A percentile compares a stretch with the other conserved stretches of the same genome.
Evolutionary conservation across 768 basidiomycete species (phyloP).

Genomic region (Holtermanniella nyarrowii): DNA sequence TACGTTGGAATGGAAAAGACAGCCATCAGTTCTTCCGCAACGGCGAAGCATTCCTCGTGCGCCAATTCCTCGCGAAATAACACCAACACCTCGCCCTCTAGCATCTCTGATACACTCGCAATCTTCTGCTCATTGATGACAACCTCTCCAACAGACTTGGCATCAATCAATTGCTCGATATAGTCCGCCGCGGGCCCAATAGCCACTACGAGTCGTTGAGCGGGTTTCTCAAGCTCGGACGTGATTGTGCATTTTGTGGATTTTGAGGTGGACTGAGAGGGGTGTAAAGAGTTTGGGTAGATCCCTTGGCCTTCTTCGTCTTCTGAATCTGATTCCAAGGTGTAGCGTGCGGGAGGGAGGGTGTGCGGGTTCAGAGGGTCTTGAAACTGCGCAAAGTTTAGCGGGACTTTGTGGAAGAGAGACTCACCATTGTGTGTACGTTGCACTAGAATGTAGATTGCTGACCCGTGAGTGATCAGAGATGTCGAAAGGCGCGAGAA

Average conservation of each 20-base stretch:
- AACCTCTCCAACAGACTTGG: background rate
- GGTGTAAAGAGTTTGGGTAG: too few species aligned
- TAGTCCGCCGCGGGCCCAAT: background rate
- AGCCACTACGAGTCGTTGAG: background rate
- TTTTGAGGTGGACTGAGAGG: too few species aligned
- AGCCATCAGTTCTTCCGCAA: background rate
- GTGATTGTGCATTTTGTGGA: too few species aligned
- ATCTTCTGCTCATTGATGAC: background rate
- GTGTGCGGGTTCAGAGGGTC: conserved; percentile 22
- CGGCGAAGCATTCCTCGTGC: background rate
- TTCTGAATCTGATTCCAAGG: conserved; percentile 35
- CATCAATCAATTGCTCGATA: background rate
- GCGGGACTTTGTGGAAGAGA: background rate
- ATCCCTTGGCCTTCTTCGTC: conserved; percentile 34
- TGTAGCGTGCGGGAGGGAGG: conserved; percentile 29
- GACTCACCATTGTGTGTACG: background rate
- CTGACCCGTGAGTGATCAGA: background rate
- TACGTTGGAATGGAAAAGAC: background rate
- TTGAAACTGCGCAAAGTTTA: background rate
- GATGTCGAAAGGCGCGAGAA: background rate
- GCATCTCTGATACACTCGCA: background rate
- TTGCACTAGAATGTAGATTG: background rate
- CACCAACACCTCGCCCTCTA: background rate
- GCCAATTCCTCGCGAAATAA: background rate
- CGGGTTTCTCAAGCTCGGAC: too few species aligned